These are phyloP conservation scores for Venturia nashicola DNA, from an alignment of 2,329 filamentous ascomycete genomes.

Conservation along the genomic window DNA sequence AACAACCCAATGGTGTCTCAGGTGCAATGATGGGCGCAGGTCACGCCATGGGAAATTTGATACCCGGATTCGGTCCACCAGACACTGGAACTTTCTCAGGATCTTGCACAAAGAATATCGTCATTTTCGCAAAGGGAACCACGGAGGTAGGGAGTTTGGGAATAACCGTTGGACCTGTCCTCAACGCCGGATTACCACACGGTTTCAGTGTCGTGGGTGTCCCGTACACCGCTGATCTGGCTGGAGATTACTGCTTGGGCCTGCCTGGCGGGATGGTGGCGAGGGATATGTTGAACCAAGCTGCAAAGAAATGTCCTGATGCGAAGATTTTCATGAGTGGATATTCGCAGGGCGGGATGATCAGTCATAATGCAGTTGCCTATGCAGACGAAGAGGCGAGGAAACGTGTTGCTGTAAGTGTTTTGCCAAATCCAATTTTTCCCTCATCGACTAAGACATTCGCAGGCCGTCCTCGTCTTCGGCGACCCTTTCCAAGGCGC, in stretches of 20 bases:
- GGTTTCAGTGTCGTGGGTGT: background rate
- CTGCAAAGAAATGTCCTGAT: slow-evolving; percentile 3
- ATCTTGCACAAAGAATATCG: slow-evolving; percentile 5
- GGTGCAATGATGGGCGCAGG: background rate
- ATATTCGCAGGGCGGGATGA: slow-evolving; percentile 6
- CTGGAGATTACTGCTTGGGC: slow-evolving; percentile 7
- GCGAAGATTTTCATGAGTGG: slow-evolving; percentile 6
- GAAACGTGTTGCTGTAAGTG: background rate
- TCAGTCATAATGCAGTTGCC: background rate
- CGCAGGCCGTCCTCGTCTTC: slow-evolving; percentile 10
- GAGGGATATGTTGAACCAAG: slow-evolving; percentile 6
- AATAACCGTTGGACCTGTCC: slow-evolving; percentile 1
- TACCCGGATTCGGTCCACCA: background rate
- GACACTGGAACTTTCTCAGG: background rate
- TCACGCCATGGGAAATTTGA: background rate
- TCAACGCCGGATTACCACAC: background rate
- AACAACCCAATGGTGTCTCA: background rate
- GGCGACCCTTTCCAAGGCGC: slow-evolving; percentile 12
- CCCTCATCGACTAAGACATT: background rate
- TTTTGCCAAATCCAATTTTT: background rate
- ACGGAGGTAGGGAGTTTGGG: background rate
- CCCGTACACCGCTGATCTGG: slow-evolving; percentile 1
- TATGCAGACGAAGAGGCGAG: background rate
- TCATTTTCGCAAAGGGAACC: slow-evolving; percentile 8
- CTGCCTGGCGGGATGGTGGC: slow-evolving; percentile 8